Base-by-base conservation (phyloP, 2,329 filamentous ascomycete species). In the Stagonosporopsis tanaceti region DNA sequence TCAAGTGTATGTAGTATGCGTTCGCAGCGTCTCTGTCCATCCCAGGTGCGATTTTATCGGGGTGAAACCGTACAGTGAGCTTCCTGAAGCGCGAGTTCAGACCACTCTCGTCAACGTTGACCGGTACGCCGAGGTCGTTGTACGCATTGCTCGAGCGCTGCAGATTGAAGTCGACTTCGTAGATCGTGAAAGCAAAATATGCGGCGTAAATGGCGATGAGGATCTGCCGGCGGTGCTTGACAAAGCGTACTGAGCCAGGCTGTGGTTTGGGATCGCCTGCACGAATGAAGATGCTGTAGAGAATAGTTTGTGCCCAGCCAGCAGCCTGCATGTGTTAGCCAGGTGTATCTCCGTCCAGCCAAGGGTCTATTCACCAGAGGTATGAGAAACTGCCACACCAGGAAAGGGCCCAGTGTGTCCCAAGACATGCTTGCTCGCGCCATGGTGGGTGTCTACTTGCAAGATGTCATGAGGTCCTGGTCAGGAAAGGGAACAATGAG, bases 141-240 rank as follows among this genome's bases (percentile, higher is more conserved):
- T 97, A 98, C 80, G 90, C 97, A 76, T 92, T 88, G 17, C 89
- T 87, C 1, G 83, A 80, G 41, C 84, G 80, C 61, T 87, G 89
- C 27, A 97, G 83, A 62, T 92, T 87, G 80, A 91, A 87, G 82
- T 96, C 91, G 69, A 92, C 90, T 79, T 98, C 94, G 80, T 93
- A 95, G 69, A 98, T 87, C 44, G 93, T 97, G 82, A 97, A 97
- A 63, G 89, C 79, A 35, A 98, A 90, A 79, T 98, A 99, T 59
- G 86, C 79, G 46, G 89, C 82, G 47, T 98, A 89, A 69, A 98
- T 91, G 66, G 89, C 81, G 72, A 94, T 89, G 75, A 95, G 88
- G 74, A 97, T 94, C 67, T 87, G 86, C 56, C 90, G 90, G 59
- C 92, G 89, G 80, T 98, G 91, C 55, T 84, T 83, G 62, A 84